phyloP scores from a whole-genome alignment of 1,139 yeast species.

The Protomyces inundatus region DNA sequence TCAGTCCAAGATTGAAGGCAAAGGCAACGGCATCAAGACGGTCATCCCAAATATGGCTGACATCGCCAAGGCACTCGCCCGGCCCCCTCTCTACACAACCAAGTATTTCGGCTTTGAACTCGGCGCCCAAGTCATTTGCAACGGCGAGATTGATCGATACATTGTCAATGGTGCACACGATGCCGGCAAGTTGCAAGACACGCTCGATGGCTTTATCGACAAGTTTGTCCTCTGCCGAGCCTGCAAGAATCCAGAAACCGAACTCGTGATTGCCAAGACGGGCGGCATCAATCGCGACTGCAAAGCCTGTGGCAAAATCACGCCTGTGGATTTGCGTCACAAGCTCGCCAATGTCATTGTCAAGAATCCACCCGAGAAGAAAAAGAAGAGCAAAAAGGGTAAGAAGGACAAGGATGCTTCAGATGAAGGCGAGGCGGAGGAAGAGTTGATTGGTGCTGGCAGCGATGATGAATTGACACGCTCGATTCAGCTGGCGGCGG shows the following conservation, averaged over 20 bases:
- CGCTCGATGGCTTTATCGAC: conserved; percentile 86
- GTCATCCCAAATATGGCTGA: conserved; percentile 85
- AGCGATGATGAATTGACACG: conserved; percentile 68
- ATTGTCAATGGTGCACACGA: conserved; percentile 95
- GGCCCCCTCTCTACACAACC: conserved; percentile 83
- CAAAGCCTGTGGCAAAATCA: conserved; percentile 95
- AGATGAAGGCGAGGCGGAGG: conserved; percentile 39
- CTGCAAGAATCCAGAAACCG: conserved; percentile 98
- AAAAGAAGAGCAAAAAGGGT: conserved; percentile 43
- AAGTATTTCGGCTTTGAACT: conserved; percentile 94
- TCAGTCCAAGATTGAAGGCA: conserved; percentile 95
- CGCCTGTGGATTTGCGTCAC: conserved; percentile 78
- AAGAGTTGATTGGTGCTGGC: conserved; percentile 37
- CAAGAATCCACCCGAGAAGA: conserved; percentile 83
- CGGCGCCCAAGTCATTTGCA: conserved; percentile 89
- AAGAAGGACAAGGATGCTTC: conserved; percentile 38
- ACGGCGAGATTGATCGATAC: conserved; percentile 76
- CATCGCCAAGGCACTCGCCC: conserved; percentile 87
- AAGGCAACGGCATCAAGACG: conserved; percentile 98
- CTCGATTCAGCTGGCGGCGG: conserved; percentile 81
- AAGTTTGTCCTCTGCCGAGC: conserved; percentile 90
- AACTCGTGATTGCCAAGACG: conserved; percentile 64
- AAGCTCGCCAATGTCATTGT: conserved; percentile 78
- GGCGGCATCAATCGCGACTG: conserved; percentile 82
- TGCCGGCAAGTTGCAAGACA: conserved; percentile 82